Base-by-base conservation (phyloP, 192 early-diverging fungal species). In the Thamnidium elegans region DNA sequence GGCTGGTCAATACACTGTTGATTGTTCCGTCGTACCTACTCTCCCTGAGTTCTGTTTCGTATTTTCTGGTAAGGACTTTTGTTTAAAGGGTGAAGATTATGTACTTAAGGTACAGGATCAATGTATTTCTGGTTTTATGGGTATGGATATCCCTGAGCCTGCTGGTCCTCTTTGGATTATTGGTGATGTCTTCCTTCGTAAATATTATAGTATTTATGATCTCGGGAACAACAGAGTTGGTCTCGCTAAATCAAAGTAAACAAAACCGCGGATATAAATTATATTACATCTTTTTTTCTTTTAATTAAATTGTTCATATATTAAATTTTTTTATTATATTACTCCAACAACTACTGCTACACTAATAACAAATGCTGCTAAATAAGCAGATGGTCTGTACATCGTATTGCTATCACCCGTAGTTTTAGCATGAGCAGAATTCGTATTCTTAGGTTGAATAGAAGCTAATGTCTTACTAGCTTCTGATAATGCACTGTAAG, bases 111-210 rank as follows among this genome's bases (percentile, higher is more conserved):
- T 87, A 36, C 84, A 88, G 72, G 77, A 79, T 47, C 78, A 81
- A 63, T 91, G 89, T 67, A 83, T 91, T 47, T 87, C 84, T 51
- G 87, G 82, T 21, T 98, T 99, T 77, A 94, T 96, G 89, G 96
- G 95, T 44, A 85, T 94, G 73, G 94, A 96, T 63, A 87, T 94
- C 62, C 91, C 92, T 3, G 86, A 81, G 62, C 81, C 81, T 14
- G 71, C 87, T 30, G 88, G 87, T 17, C 86, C 88, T 51, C 83
- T 92, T 56, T 92, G 92, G 92, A 92, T 94, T 51, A 79, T 94
- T 10, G 91, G 92, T 23, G 91, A 90, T 78, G 90, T 86, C 15
- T 92, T 91, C 74, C 76, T 94, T 58, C 86, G 91, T 71, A 92
- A 91, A 75, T 92, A 78, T 78, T 92, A 92, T 72, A 85, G 86